Base-by-base conservation (phyloP, 148 eudicot species). In the Camellia granthamiana region DNA sequence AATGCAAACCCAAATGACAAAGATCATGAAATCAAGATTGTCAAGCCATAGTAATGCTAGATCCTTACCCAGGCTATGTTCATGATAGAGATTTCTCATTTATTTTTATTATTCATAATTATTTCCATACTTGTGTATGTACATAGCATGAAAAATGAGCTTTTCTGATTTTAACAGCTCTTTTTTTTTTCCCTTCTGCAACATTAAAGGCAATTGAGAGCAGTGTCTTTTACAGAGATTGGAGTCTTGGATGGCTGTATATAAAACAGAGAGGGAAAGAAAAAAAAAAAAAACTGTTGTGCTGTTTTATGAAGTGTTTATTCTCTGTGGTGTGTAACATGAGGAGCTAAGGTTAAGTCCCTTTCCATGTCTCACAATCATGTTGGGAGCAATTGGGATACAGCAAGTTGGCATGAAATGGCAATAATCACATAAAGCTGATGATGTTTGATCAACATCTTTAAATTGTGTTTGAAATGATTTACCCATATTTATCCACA, bases 1-100 rank as follows among this genome's bases (percentile, higher is more conserved):
- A 80, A 92, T 94, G 97, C 91, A 94, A 78, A 66, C 69, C 69
- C 98, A 91, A 74, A 90, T 92, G 92, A 76, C 87, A 14, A 94
- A 92, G 81, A 88, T 92, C 81, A 80, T 69, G 84, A 93, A 86
- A 86, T 84, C 92, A 68, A 92, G 82, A 85, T 64, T 85, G 74
- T 75, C 93, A 11, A 86, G 77, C 66, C 88, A 78, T 19, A 81
- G 62, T 21, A 84, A 81, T 74, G 66, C 84, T 61, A 88, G 73
- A 86, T 86, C 95, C 66, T 85, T 76, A 83, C 92, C 97, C 21
- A 84, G 84, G 83, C 79, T 92, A 1, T 90, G 97, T 81, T 92
- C 91, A 81, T 90, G 85, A 87, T 54, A 49, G 12, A 60, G 14
- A 38, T 21, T 65, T 23, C 7, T 63, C 55, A 5, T 51, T 38